A percentile compares a stretch with the other conserved stretches of the same genome.
phyloP scores from a whole-genome alignment of 2,329 filamentous ascomycete genomes.

The Aspergillus novofumigatus region DNA sequence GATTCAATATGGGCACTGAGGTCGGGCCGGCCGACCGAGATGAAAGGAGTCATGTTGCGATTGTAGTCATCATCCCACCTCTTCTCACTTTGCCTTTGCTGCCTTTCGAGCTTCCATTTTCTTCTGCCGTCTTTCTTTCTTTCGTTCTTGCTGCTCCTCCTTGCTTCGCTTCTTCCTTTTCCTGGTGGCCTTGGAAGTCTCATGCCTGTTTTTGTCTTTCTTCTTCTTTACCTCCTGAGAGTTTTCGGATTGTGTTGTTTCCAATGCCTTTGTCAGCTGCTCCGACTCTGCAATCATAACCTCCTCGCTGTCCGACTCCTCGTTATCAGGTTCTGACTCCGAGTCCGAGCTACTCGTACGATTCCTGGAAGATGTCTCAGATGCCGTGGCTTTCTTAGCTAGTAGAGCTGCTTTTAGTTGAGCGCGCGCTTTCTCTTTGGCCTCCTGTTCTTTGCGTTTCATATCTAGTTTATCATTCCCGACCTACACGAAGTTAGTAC shows the following conservation, averaged over 20 bases:
- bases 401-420: slow-evolving; percentile 45
- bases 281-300: not conserved
- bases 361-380: slow-evolving; percentile 16
- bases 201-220: slow-evolving; percentile 26
- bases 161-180: slow-evolving; percentile 25
- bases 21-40: slow-evolving; percentile 6
- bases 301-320: slow-evolving; percentile 14
- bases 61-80: not conserved
- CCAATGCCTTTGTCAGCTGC: slow-evolving; percentile 1
- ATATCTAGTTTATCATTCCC: slow-evolving; percentile 51
- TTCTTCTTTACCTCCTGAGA: slow-evolving; percentile 9
- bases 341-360: slow-evolving; percentile 16
- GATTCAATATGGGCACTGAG: not conserved
- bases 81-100: slow-evolving; percentile 22
- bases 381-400: slow-evolving; percentile 34
- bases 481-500: slow-evolving; percentile 29
- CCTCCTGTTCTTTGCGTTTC: slow-evolving; percentile 46
- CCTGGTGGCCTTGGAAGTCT: slow-evolving; percentile 16
- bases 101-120: slow-evolving; percentile 41
- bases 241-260: not conserved
- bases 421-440: slow-evolving; percentile 49
- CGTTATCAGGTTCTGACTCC: slow-evolving; percentile 14
- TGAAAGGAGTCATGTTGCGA: not conserved
- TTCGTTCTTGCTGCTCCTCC: slow-evolving; percentile 22
- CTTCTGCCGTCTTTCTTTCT: slow-evolving; percentile 28